Evolutionary conservation across 2,329 filamentous ascomycete species (phyloP).

Genomic region (Phialophora expanda): DNA sequence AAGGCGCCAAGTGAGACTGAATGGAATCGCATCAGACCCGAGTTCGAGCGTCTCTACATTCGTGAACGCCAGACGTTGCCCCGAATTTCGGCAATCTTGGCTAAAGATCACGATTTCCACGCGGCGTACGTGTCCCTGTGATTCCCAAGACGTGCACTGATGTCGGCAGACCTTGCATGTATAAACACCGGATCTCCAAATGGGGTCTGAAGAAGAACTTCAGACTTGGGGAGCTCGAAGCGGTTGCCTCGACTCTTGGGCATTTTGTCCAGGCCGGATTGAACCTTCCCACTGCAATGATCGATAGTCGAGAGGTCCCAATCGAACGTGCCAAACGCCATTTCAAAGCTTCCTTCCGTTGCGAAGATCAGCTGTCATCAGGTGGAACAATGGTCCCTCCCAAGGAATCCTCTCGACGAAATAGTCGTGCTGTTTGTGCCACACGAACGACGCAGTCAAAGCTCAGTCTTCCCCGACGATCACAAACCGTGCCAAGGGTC

Average conservation of each 20-base stretch:
- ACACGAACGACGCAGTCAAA: background rate
- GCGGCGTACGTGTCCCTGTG: slow-evolving; percentile 56
- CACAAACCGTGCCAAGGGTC: slow-evolving; percentile 5
- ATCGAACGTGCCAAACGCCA: slow-evolving; percentile 24
- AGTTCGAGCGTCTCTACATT: slow-evolving; percentile 74
- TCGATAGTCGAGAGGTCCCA: slow-evolving; percentile 16
- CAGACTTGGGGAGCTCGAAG: slow-evolving; percentile 27
- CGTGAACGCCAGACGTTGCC: slow-evolving; percentile 69
- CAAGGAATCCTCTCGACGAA: background rate
- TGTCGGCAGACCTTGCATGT: slow-evolving; percentile 25
- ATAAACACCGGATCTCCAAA: slow-evolving; percentile 29
- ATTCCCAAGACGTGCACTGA: background rate
- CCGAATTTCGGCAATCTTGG: slow-evolving; percentile 74
- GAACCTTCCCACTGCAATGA: slow-evolving; percentile 3
- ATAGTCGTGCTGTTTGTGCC: background rate
- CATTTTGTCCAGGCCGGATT: slow-evolving; percentile 22
- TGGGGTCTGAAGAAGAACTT: slow-evolving; percentile 33
- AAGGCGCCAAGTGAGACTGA: slow-evolving; percentile 44
- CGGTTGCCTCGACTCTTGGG: slow-evolving; percentile 13
- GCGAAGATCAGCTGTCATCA: background rate
- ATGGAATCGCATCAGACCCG: slow-evolving; percentile 68
- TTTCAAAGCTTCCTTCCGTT: slow-evolving; percentile 11
- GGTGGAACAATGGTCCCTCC: background rate
- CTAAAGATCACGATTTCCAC: slow-evolving; percentile 66
- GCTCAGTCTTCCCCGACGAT: background rate